A percentile compares a stretch with the other conserved stretches of the same genome.
phyloP scores from a whole-genome alignment of 2,329 filamentous ascomycete species.

The Sporothrix sp. region DNA sequence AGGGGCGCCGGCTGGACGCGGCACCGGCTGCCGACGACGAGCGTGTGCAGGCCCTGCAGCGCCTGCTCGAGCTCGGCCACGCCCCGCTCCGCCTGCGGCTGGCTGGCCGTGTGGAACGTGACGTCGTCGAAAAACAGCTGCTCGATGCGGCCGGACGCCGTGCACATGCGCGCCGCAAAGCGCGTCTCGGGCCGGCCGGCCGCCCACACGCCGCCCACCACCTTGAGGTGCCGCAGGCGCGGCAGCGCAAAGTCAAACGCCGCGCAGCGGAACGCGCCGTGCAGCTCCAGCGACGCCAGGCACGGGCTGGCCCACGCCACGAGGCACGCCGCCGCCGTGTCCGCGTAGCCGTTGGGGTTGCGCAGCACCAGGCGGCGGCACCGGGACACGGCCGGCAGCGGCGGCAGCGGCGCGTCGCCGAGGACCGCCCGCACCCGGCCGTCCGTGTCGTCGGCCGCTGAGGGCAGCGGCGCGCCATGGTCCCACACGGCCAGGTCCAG shows the following conservation, averaged over 20 bases:
- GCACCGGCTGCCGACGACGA: constrained; percentile 10
- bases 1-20: background rate
- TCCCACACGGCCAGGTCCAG: constrained; percentile 7
- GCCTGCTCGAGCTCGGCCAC: background rate
- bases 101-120: background rate
- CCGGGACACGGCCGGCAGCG: background rate
- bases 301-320: background rate
- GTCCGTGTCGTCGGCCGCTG: no score
- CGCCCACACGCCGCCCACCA: background rate
- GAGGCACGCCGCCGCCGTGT: background rate
- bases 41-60: constrained; percentile 7
- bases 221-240: background rate
- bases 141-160: constrained; percentile 8
- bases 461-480: no score
- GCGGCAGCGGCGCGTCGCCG: background rate
- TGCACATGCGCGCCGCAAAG: constrained; percentile 2
- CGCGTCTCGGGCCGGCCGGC: background rate
- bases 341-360: background rate
- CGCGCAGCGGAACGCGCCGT: background rate
- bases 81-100: background rate
- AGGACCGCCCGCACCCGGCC: no score
- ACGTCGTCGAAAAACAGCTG: constrained; percentile 13
- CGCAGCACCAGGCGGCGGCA: background rate
- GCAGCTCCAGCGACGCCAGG: background rate
- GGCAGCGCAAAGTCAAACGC: background rate